Conservation (phyloP, 108 stramenopile genomes). For the Nitzschia sp. region DNA sequence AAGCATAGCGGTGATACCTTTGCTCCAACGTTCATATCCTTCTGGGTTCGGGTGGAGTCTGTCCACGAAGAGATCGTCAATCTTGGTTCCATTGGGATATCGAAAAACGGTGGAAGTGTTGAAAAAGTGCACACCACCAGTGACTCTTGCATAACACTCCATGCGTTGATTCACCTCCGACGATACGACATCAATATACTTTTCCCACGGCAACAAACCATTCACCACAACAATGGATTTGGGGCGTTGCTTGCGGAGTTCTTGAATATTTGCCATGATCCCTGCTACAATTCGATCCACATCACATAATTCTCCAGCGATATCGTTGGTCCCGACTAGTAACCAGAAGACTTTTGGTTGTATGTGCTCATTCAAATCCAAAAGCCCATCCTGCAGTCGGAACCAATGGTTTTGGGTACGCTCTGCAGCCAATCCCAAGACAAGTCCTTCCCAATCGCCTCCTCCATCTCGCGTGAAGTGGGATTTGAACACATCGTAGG, state of each 20-base stretch:
- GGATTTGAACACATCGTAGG: background rate
- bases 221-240: conserved; percentile 56
- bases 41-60: conserved; percentile 3
- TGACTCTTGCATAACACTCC: conserved; percentile 25
- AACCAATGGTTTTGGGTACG: conserved; percentile 44
- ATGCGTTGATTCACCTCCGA: conserved; percentile 29
- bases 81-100: background rate
- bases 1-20: background rate
- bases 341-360: conserved; percentile 65
- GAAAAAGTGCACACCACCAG: conserved; percentile 30
- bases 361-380: conserved; percentile 34
- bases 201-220: conserved; percentile 42
- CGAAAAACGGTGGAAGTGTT: conserved; percentile 35
- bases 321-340: conserved; percentile 65
- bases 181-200: background rate
- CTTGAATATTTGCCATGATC: conserved; percentile 50
- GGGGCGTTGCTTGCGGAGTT: conserved; percentile 40
- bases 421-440: conserved; percentile 8
- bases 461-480: background rate
- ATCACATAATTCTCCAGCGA: conserved; percentile 39
- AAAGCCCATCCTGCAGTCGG: conserved; percentile 53
- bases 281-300: conserved; percentile 55
- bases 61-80: background rate
- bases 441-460: background rate
- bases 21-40: background rate